Conservation (phyloP, 2,329 filamentous ascomycete species). For the Trichoderma sp. region DNA sequence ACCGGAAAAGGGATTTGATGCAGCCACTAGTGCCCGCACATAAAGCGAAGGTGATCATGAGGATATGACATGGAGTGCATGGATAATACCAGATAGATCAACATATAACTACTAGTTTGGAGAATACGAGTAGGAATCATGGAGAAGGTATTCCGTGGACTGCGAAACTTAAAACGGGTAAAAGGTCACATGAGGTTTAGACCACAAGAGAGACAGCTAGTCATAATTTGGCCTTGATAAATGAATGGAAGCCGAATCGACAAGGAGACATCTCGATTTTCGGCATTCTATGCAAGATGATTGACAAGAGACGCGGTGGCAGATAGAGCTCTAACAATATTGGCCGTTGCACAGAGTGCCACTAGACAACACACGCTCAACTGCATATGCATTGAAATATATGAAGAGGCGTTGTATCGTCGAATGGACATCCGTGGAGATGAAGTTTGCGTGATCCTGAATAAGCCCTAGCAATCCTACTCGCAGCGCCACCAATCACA, state of each 20-base stretch:
- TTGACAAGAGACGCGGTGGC: no score
- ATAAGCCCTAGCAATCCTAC: neutral
- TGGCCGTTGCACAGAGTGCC: neutral
- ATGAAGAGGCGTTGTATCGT: neutral
- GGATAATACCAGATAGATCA: neutral
- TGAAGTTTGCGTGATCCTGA: neutral
- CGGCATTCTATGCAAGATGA: neutral
- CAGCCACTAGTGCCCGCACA: neutral
- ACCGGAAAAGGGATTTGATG: neutral
- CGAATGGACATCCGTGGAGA: neutral
- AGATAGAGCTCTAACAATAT: neutral
- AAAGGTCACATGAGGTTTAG: neutral
- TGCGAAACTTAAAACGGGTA: neutral
- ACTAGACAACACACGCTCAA: neutral
- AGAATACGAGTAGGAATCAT: neutral
- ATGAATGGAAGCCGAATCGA: neutral
- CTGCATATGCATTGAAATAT: neutral
- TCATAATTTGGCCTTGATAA: neutral
- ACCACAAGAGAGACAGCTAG: neutral
- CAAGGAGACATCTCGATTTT: neutral
- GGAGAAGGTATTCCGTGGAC: neutral
- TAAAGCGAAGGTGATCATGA: neutral
- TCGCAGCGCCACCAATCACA: neutral
- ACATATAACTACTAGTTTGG: neutral
- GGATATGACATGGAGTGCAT: neutral